Conservation (phyloP, 106 monocot species). For the Dendrobium nobile region DNA sequence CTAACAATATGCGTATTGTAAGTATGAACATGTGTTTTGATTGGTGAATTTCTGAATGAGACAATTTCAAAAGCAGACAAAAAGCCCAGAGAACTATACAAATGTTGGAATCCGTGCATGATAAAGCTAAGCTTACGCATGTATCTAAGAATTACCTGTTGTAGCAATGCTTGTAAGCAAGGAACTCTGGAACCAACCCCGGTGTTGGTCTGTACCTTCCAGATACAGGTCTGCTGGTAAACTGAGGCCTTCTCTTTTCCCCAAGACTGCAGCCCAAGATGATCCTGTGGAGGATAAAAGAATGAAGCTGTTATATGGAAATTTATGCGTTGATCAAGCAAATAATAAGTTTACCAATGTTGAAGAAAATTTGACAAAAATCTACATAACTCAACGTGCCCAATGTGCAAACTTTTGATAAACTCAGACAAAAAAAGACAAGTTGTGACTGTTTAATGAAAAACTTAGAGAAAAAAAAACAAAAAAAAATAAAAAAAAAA, state of each 20-base stretch:
- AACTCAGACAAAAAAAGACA: background rate
- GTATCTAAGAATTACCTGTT: constrained; percentile 38
- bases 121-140: background rate
- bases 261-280: constrained; percentile 90
- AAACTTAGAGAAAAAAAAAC: background rate
- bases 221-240: constrained; percentile 95
- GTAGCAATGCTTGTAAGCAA: constrained; percentile 88
- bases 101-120: background rate
- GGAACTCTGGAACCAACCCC: constrained; percentile 99
- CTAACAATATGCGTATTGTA: background rate
- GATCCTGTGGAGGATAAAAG: constrained; percentile 45
- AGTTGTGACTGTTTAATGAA: background rate
- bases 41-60: background rate
- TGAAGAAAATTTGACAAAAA: constrained; percentile 1
- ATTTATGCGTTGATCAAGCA: background rate
- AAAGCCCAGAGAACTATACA: background rate
- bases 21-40: background rate
- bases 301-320: constrained; percentile 1
- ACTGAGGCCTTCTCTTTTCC: constrained; percentile 54
- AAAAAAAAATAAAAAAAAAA: no score
- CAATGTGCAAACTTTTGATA: background rate
- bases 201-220: constrained; percentile 97
- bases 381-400: background rate
- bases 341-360: background rate
- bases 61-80: background rate